Percentiles rank a stretch among this genome's conserved stretches.
Evolutionary conservation across 1,284 basidiomycete genomes (phyloP).

Genomic region (Boletus calvinii): DNA sequence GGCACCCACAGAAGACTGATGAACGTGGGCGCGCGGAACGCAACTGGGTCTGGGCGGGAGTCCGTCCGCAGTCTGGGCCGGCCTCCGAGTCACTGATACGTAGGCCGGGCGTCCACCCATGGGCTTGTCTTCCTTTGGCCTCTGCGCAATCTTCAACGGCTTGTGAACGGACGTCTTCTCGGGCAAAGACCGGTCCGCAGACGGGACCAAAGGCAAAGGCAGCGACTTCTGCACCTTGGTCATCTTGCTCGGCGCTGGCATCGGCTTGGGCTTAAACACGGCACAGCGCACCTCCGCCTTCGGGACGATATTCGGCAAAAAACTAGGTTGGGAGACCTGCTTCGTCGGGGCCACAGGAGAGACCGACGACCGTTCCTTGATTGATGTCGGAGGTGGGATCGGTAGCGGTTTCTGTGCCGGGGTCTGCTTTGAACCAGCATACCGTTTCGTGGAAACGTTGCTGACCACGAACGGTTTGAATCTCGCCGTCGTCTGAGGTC

Average conservation of each 20-base stretch:
- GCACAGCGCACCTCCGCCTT: background rate
- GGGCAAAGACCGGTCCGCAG: no score
- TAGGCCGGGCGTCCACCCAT: no score
- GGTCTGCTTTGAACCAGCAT: background rate
- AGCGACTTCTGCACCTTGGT: background rate
- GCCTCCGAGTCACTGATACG: background rate
- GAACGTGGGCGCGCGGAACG: background rate
- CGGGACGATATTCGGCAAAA: background rate
- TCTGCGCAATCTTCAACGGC: background rate
- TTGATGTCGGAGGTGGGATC: no score
- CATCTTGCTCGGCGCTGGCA: background rate
- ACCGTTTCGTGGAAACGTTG: conserved; percentile 6
- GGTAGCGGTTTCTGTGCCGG: background rate
- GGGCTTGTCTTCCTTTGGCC: background rate
- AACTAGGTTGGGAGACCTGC: background rate
- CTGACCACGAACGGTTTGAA: conserved; percentile 12
- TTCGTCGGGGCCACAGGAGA: background rate
- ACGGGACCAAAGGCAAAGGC: background rate
- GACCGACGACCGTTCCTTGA: background rate
- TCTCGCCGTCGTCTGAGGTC: background rate
- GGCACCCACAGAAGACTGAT: background rate
- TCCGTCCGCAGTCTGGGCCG: background rate
- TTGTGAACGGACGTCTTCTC: background rate
- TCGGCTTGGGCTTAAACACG: background rate
- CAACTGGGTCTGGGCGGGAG: conserved; percentile 1